Evolutionary conservation across 257 asterid genomes (phyloP).

Genomic region (Penstemon newberryi): DNA sequence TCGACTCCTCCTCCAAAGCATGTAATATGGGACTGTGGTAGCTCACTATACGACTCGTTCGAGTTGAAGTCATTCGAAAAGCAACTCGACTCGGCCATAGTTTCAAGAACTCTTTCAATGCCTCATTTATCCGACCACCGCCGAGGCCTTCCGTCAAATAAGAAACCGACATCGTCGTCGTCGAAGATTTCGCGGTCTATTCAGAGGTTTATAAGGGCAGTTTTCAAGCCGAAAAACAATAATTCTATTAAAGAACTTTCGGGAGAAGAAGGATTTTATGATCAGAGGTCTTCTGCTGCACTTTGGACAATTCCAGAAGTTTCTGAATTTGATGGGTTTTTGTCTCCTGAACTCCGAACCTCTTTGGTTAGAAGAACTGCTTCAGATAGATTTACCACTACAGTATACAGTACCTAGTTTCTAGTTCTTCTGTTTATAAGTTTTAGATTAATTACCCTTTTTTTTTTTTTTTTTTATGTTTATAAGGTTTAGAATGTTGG

Average conservation of each 20-base stretch:
- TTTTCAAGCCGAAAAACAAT: slow-evolving; percentile 45
- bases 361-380: slow-evolving; percentile 50
- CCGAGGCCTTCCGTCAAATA: slow-evolving; percentile 25
- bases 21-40: slow-evolving; percentile 70
- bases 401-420: slow-evolving; percentile 20
- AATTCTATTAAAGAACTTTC: background rate
- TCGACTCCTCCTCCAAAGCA: slow-evolving; percentile 9
- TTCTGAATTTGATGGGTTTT: slow-evolving; percentile 39
- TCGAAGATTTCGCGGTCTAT: slow-evolving; percentile 58
- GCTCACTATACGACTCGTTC: slow-evolving; percentile 77
- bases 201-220: slow-evolving; percentile 49
- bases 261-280: slow-evolving; percentile 29
- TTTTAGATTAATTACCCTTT: background rate
- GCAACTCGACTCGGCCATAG: slow-evolving; percentile 63
- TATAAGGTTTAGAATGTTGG: background rate
- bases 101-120: slow-evolving; percentile 68
- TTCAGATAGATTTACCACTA: slow-evolving; percentile 48
- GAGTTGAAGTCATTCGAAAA: slow-evolving; percentile 62
- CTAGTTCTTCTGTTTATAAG: slow-evolving; percentile 30
- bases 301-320: slow-evolving; percentile 52
- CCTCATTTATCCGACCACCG: slow-evolving; percentile 63
- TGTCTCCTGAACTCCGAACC: slow-evolving; percentile 45
- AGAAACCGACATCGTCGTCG: slow-evolving; percentile 37
- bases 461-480: background rate
- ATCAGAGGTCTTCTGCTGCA: slow-evolving; percentile 32